Evolutionary conservation across 176 grass and related monocot species (phyloP).

Genomic region (Aegilops bicornis): DNA sequence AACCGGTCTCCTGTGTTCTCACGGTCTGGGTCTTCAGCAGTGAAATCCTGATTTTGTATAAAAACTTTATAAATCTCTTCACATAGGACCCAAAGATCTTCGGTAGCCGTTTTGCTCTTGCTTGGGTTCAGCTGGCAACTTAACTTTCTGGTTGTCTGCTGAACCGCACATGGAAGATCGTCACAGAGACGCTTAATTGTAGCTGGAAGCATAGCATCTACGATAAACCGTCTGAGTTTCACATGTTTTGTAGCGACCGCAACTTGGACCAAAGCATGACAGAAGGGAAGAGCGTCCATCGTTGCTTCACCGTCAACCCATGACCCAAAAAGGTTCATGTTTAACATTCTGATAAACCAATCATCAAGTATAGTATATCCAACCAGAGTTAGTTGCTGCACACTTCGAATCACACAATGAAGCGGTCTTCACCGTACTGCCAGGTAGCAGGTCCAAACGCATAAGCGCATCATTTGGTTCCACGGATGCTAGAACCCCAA

Average conservation of each 20-base stretch:
- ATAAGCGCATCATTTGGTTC: constrained; percentile 40
- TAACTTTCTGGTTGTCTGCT: constrained; percentile 36
- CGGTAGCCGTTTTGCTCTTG: constrained; percentile 7
- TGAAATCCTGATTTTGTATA: neutral
- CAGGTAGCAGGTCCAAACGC: constrained; percentile 32
- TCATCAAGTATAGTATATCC: constrained; percentile 50
- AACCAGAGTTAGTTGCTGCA: constrained; percentile 45
- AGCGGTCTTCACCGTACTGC: constrained; percentile 34
- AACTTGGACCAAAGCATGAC: constrained; percentile 44
- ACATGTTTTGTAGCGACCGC: constrained; percentile 39
- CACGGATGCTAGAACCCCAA: constrained; percentile 40
- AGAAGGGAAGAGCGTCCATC: constrained; percentile 47
- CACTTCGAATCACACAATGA: constrained; percentile 22
- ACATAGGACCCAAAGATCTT: constrained; percentile 57
- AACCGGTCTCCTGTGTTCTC: neutral
- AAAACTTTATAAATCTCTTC: constrained; percentile 44
- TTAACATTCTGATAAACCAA: constrained; percentile 38
- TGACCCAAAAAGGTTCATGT: constrained; percentile 42
- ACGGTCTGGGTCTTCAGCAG: neutral
- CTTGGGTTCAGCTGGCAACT: constrained; percentile 33
- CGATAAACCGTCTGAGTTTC: constrained; percentile 50
- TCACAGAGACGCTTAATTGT: constrained; percentile 1
- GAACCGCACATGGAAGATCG: constrained; percentile 6
- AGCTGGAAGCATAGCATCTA: constrained; percentile 59
- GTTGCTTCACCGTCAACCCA: constrained; percentile 69